These are phyloP conservation scores for Vaccinium myrtillus DNA, from an alignment of 148 eudicot genomes.

Conservation along the genomic window DNA sequence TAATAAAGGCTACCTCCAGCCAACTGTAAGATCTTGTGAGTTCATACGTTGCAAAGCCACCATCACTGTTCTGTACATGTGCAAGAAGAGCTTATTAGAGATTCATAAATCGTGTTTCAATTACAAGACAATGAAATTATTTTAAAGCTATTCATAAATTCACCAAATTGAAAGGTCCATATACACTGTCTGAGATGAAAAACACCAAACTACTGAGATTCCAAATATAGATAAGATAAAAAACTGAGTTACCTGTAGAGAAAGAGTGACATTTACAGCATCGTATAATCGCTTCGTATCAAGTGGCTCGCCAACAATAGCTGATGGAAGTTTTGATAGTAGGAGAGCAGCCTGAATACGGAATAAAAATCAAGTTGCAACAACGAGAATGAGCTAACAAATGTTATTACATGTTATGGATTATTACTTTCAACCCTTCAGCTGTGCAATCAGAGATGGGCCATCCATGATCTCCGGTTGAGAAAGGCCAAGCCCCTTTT, in stretches of 20 bases:
- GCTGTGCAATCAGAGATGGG: conserved; percentile 97
- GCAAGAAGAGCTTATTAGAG: neutral
- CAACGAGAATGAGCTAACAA: neutral
- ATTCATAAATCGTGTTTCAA: neutral
- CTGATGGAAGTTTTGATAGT: conserved; percentile 67
- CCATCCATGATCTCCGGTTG: conserved; percentile 98
- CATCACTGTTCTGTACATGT: neutral
- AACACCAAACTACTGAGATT: neutral
- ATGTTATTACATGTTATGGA: neutral
- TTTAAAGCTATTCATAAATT: neutral
- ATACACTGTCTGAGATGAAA: neutral
- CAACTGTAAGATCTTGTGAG: conserved; percentile 93
- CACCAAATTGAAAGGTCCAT: neutral
- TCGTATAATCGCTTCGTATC: conserved; percentile 62
- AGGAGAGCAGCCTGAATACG: conserved; percentile 64
- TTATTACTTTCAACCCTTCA: conserved; percentile 90
- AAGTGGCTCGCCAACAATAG: conserved; percentile 75
- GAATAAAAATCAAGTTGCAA: conserved; percentile 22
- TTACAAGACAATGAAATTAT: neutral
- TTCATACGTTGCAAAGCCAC: conserved; percentile 90
- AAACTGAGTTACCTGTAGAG: conserved; percentile 66
- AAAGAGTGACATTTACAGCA: conserved; percentile 80
- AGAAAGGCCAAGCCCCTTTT: conserved; percentile 99
- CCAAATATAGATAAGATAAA: neutral
- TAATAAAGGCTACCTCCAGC: conserved; percentile 70